phyloP scores from a whole-genome alignment of 805 yeast species.

The Candida multigemmis region DNA sequence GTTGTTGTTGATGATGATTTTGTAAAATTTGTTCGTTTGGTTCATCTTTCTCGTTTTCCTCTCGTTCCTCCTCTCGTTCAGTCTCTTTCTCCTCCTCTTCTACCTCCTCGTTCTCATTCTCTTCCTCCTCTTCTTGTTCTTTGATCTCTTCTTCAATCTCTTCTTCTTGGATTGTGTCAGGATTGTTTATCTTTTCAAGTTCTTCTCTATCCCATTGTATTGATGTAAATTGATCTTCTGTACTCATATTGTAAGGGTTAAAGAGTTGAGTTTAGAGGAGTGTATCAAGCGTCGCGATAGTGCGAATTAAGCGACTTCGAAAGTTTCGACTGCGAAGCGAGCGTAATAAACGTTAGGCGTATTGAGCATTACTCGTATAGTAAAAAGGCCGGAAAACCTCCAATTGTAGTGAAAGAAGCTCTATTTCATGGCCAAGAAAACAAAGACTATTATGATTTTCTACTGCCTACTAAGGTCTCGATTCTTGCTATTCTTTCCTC shows the following conservation, averaged over 20 bases:
- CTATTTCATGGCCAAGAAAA: too few relatives aligned
- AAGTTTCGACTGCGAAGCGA: too few relatives aligned
- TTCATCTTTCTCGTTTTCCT: neutral
- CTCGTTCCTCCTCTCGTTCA: conserved; percentile 1
- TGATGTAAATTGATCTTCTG: conserved; percentile 46
- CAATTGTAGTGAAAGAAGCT: too few relatives aligned
- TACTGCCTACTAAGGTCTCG: too few relatives aligned
- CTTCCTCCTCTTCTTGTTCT: conserved; percentile 1
- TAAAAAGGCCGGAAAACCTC: too few relatives aligned
- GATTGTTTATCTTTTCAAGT: conserved; percentile 4
- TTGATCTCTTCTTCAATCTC: conserved; percentile 4
- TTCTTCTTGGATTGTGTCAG: conserved; percentile 8
- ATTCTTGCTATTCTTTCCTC: too few relatives aligned
- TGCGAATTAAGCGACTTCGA: too few relatives aligned
- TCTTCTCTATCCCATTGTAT: conserved; percentile 50
- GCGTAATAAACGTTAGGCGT: too few relatives aligned
- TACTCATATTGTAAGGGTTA: conserved; percentile 11
- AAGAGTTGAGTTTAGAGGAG: too few relatives aligned
- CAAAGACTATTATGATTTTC: too few relatives aligned
- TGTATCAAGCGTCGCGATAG: too few relatives aligned
- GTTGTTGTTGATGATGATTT: neutral
- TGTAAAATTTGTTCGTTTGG: neutral
- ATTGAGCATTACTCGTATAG: too few relatives aligned
- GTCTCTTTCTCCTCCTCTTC: conserved; percentile 2
- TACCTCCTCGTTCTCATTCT: neutral